Evolutionary conservation across 306 rosid genomes (phyloP).

Genomic region (Rubus parviflorus): DNA sequence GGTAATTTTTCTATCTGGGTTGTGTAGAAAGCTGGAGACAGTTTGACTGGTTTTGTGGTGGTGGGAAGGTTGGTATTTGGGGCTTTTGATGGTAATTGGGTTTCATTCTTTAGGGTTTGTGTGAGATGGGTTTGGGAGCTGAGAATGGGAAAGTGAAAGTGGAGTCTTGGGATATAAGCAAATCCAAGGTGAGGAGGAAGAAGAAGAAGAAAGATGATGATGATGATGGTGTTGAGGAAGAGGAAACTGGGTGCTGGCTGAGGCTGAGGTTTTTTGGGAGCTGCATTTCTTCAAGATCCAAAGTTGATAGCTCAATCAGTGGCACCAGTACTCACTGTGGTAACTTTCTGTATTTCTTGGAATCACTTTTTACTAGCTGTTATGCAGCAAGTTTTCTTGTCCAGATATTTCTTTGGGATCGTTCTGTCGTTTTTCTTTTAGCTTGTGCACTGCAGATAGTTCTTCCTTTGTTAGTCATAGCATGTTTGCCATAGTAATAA

Average conservation of each 20-base stretch:
- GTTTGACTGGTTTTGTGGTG: constrained; percentile 25
- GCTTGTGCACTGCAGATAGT: constrained; percentile 17
- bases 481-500: constrained; percentile 7
- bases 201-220: constrained; percentile 39
- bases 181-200: constrained; percentile 66
- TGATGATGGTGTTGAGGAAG: constrained; percentile 41
- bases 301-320: constrained; percentile 85
- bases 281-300: constrained; percentile 99
- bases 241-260: constrained; percentile 78
- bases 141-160: constrained; percentile 80
- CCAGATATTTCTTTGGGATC: constrained; percentile 10
- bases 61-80: constrained; percentile 38
- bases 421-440: constrained; percentile 13
- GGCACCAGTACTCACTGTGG: constrained; percentile 84
- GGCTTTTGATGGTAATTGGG: constrained; percentile 46
- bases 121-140: constrained; percentile 68
- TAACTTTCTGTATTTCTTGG: constrained; percentile 36
- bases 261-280: constrained; percentile 71
- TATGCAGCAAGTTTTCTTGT: constrained; percentile 5
- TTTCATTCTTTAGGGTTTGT: constrained; percentile 50
- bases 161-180: constrained; percentile 66
- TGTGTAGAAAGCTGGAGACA: not conserved
- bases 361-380: constrained; percentile 14
- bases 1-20: constrained; percentile 28
- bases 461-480: constrained; percentile 12